phyloP scores from a whole-genome alignment of 108 stramenopile species.

The Schizochytrium sp. region DNA sequence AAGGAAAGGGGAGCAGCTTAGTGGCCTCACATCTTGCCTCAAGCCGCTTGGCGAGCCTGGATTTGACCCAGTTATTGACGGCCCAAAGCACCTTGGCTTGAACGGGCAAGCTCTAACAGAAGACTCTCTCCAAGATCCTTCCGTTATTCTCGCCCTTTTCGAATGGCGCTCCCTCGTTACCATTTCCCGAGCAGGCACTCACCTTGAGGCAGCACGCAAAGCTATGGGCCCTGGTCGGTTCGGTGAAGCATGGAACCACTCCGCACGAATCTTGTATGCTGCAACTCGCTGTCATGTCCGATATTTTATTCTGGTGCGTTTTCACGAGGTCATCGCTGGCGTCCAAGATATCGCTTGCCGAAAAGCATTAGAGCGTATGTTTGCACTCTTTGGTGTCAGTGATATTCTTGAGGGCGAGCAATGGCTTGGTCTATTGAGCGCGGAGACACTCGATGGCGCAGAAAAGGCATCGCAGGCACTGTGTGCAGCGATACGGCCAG shows the following conservation, averaged over 20 bases:
- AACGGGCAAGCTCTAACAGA: neutral
- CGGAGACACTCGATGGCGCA: conserved; percentile 2
- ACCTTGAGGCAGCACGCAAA: neutral
- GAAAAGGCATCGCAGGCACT: conserved; percentile 28
- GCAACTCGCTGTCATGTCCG: conserved; percentile 47
- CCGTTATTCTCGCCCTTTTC: neutral
- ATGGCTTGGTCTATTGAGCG: neutral
- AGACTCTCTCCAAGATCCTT: neutral
- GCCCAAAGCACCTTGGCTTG: conserved; percentile 8
- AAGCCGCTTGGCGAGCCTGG: conserved; percentile 29
- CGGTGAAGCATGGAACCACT: conserved; percentile 37
- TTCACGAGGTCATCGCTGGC: conserved; percentile 8
- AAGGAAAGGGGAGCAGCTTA: conserved; percentile 18
- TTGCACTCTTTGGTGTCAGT: conserved; percentile 7
- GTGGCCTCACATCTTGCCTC: neutral
- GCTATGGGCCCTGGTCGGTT: conserved; percentile 6
- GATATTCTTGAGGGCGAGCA: conserved; percentile 56
- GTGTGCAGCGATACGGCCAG: conserved; percentile 1
- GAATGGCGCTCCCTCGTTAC: conserved; percentile 27
- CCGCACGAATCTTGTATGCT: conserved; percentile 11
- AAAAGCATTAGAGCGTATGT: conserved; percentile 21
- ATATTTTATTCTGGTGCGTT: conserved; percentile 30
- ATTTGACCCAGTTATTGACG: conserved; percentile 5
- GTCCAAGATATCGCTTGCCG: conserved; percentile 47
- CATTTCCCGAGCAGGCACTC: conserved; percentile 14